Evolutionary conservation across 805 yeast genomes (phyloP).

Genomic region (Teunomyces tritomae): DNA sequence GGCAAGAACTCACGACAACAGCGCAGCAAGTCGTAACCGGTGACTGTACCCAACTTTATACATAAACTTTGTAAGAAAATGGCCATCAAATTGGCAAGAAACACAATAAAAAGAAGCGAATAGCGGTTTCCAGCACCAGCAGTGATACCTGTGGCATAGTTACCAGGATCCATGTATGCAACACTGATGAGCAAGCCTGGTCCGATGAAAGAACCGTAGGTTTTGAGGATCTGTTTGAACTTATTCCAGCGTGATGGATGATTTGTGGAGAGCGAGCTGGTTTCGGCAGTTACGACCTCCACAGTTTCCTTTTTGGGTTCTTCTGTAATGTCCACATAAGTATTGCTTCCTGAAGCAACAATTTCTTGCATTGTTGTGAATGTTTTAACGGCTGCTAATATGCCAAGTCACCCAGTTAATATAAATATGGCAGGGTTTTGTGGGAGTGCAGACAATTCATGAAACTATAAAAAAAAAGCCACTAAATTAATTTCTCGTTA

Average conservation of each 20-base stretch:
- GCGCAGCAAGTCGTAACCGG: slow-evolving; percentile 47
- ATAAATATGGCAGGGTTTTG: not conserved
- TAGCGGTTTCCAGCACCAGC: slow-evolving; percentile 47
- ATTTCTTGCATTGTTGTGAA: not conserved
- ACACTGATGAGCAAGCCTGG: slow-evolving; percentile 50
- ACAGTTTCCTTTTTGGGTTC: not conserved
- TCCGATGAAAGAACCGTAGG: slow-evolving; percentile 43
- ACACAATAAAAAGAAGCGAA: slow-evolving; percentile 42
- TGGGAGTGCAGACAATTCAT: no score
- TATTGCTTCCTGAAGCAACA: not conserved
- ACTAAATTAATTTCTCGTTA: no score
- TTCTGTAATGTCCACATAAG: not conserved
- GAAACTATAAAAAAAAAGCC: no score
- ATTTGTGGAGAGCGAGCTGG: not conserved
- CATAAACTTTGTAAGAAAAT: slow-evolving; percentile 45
- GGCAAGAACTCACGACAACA: slow-evolving; percentile 44
- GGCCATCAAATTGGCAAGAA: slow-evolving; percentile 45
- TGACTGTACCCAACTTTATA: slow-evolving; percentile 47
- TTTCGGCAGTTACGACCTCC: not conserved
- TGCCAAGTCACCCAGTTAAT: not conserved
- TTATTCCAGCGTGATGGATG: not conserved
- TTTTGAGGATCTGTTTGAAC: slow-evolving; percentile 12
- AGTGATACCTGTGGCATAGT: slow-evolving; percentile 46
- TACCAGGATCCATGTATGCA: slow-evolving; percentile 55
- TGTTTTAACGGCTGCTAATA: not conserved